Evolutionary conservation across 208 protist genomes (phyloP), one percentile per base, ranked within the genome.

Genomic region (Phytomonas serpens): DNA sequence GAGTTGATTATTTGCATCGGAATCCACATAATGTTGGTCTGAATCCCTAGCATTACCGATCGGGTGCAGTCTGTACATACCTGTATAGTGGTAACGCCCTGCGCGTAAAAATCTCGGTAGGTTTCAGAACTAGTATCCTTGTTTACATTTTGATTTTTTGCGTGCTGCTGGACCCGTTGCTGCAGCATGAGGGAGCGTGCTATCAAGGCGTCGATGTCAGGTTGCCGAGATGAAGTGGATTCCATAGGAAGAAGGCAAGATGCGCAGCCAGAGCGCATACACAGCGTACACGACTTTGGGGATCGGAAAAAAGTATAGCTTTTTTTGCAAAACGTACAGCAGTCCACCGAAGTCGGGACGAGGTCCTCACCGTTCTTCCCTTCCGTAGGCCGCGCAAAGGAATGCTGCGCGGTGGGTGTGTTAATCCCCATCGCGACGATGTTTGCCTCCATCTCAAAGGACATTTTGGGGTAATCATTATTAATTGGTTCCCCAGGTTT

Each of bases 251-350:
- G 70, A 27, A 93, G 78, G 70, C 89, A 94, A 3, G 83, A 85
- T 19, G 73, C 71, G 72, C 89, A 94, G 51, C 76, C 76, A 10
- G 74, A 79, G 32, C 85, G 84, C 32, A 87, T 73, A 67, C 90
- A 95, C 61, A 93, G 47, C 6, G 78, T 80, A 68, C 90, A 95
- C 33, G 68, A 70, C n/a, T 65, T 51, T 23, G 80, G 79, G 62
- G 85, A 83, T 9, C 90, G 81, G 74, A 92, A 95, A 68, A 95
- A 86, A 36, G 77, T 84, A 78, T 87, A 95, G 32, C 80, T 77
- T 61, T 85, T 89, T 6, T 75, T 70, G 69, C 90, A 95, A 62
- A 93, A 71, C 29, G 75, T 81, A 68, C 86, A 95, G 23, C 52
- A 61, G 14, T 19, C 36, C 37, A 30, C n/a, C 32, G 67, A 63